Evolutionary conservation across 768 basidiomycete species (phyloP), one percentile per base, ranked within the genome.

Genomic region (Austroboletus eburneus): DNA sequence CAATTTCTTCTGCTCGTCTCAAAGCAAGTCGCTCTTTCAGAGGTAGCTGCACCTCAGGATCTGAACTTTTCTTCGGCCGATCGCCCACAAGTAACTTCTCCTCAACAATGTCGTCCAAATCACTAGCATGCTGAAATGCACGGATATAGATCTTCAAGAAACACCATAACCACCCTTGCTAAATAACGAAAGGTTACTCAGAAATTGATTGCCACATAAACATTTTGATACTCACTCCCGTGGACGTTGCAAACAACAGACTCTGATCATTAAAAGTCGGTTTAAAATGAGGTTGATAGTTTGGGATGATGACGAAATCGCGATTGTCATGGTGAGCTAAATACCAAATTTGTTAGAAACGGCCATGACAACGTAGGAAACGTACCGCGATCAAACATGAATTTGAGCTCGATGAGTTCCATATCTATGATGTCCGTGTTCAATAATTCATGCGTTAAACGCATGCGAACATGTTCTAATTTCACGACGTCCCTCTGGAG

Each of bases 261-360:
- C 85, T 90, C 59, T 90, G 87, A 42, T 80, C 69, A 52, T 83
- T 75, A 45, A 91, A 74, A 5, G 75, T 67, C 9, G 71, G 60
- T 18, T 68, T 70, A 29, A 61, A 64, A 34, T 59, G 69, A 0
- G 88, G 87, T 56, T 94, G 91, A 55, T 89, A 87, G 62, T 83
- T 83, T 7, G 86, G 79, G 21, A 94, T 67, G 39, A 92, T 81
- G 32, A 74, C 72, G 56, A 86, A 84, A 67, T 95, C 92, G 8
- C 92, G 85, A 63, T 95, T 94, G 64, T 95, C 92, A 45, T 83
- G 74, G 52, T 92, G 87, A 46, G 72, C 84, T 87, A 57, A n/a
- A 50, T 55, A 17, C 32, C 17, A 20, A 22, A 43, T 17, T 23
- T 3, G 38, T 59, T n/a, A 63, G 37, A 41, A 36, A 14, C 1